Evolutionary conservation across 805 yeast genomes (phyloP), one percentile per base, ranked within the genome.

Genomic region (Limtongia smithiae): DNA sequence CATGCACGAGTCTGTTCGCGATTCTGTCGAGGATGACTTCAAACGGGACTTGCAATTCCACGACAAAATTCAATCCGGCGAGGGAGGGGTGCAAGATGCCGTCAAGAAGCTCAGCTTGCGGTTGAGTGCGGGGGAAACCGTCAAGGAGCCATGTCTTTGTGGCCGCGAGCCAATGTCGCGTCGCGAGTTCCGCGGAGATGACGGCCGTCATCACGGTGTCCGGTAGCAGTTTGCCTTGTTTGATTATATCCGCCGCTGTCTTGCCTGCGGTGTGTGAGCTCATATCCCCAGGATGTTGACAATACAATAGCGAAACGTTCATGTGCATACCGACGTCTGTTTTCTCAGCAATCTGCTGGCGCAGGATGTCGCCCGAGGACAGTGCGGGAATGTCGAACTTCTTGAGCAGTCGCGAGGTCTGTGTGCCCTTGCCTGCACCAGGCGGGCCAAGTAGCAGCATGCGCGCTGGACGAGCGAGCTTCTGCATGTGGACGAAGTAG

Each of bases 391-490:
- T 66, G 3, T 63, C 60, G 1, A 83, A 74, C 35, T 70, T 67
- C 44, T 77, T 75, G 50, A 83, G 65, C 3, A 90, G 70, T 51
- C 81, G 74, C 2, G 83, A 68, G 0, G 96, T 84, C 58, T 84
- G 85, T 0, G 97, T 90, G 1, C 97, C 97, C 64, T 90, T 90
- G 0, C 97, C 97, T 1, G 96, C 77, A 0, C 97, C 97, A 0
- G 97, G 97, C 0, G 97, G 95, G 2, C 97, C 97, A 22, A 91
- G 69, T 7, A 90, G 71, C 24, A 90, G 72, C 33, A 88, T 67
- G 60, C 96, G 71, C 15, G 84, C 64, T 1, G 90, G 82, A 11
- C 48, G 48, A 4, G 34, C 25, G 9, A 50, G 41, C 14, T 37
- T 21, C 43, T 25, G 28, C 28, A 25, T 25, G 9, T 25, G 9